A percentile compares a stretch with the other conserved stretches of the same genome.
Evolutionary conservation across 352 stramenopile species (phyloP).

Genomic region (Globisporangium cederbergense): DNA sequence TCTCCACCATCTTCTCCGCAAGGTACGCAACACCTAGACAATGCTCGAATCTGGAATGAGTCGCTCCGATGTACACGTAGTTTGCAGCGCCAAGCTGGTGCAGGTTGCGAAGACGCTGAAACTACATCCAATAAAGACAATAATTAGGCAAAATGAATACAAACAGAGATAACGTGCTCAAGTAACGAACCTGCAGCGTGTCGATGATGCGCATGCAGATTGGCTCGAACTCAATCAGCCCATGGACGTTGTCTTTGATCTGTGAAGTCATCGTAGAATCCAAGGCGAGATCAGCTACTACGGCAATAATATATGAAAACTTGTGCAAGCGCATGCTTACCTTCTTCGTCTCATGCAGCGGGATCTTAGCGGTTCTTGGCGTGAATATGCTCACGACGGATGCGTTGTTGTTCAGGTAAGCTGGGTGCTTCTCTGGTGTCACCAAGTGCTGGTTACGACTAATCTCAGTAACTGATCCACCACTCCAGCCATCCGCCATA

Average conservation of each 20-base stretch:
- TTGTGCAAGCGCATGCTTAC: slow-evolving; percentile 15
- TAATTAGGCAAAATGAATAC: background rate
- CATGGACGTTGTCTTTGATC: slow-evolving; percentile 83
- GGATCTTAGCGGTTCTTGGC: slow-evolving; percentile 9
- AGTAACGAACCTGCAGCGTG: slow-evolving; percentile 49
- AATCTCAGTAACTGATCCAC: background rate
- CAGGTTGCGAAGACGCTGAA: slow-evolving; percentile 92
- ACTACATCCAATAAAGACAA: slow-evolving; percentile 35
- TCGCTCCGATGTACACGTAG: slow-evolving; percentile 87
- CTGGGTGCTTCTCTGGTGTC: slow-evolving; percentile 16
- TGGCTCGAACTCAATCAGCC: slow-evolving; percentile 72
- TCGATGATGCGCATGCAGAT: slow-evolving; percentile 84
- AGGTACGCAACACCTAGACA: slow-evolving; percentile 95
- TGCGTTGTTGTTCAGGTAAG: background rate
- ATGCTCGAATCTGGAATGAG: slow-evolving; percentile 79
- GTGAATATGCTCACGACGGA: slow-evolving; percentile 1
- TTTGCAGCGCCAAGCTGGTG: slow-evolving; percentile 91
- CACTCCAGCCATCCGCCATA: background rate
- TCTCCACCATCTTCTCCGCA: slow-evolving; percentile 83
- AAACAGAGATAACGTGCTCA: background rate
- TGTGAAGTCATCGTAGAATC: slow-evolving; percentile 11
- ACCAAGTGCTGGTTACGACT: slow-evolving; percentile 9
- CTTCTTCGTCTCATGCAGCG: slow-evolving; percentile 49
- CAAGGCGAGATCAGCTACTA: background rate
- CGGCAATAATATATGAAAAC: slow-evolving; percentile 3